Evolutionary conservation across 1,139 yeast species (phyloP).

Genomic region (Blastobotrys proliferans): DNA sequence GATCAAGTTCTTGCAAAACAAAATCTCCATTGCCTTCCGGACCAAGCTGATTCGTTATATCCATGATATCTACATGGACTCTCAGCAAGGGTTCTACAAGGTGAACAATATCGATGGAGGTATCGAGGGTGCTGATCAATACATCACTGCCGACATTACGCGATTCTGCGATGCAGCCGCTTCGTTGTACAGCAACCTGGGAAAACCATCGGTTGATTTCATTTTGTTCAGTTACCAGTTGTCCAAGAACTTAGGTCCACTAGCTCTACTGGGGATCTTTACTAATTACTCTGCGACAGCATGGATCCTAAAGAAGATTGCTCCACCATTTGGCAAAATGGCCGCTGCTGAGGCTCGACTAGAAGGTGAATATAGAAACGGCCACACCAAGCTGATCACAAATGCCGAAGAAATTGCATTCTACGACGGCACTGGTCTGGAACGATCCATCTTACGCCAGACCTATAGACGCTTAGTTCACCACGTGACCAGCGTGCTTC

Average conservation of each 20-base stretch:
- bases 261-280: constrained; percentile 79
- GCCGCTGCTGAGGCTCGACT: constrained; percentile 65
- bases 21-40: constrained; percentile 78
- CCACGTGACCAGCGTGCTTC: constrained; percentile 43
- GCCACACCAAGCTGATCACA: constrained; percentile 77
- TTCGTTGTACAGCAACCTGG: constrained; percentile 80
- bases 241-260: constrained; percentile 78
- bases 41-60: constrained; percentile 79
- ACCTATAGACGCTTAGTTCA: constrained; percentile 59
- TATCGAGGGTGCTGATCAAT: constrained; percentile 58
- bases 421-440: constrained; percentile 85
- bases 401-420: constrained; percentile 94
- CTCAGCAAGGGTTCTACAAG: constrained; percentile 79
- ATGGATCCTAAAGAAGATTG: constrained; percentile 60
- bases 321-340: constrained; percentile 84
- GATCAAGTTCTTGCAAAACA: constrained; percentile 73
- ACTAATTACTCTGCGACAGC: constrained; percentile 81
- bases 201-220: constrained; percentile 86
- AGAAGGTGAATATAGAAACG: constrained; percentile 87
- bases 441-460: constrained; percentile 59
- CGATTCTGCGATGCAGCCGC: constrained; percentile 81
- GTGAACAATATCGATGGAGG: constrained; percentile 42
- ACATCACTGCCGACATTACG: constrained; percentile 79
- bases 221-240: constrained; percentile 83
- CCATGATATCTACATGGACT: constrained; percentile 84